Base-by-base conservation (phyloP, 2,329 filamentous ascomycete species). In the Metarhizium guizhouense region DNA sequence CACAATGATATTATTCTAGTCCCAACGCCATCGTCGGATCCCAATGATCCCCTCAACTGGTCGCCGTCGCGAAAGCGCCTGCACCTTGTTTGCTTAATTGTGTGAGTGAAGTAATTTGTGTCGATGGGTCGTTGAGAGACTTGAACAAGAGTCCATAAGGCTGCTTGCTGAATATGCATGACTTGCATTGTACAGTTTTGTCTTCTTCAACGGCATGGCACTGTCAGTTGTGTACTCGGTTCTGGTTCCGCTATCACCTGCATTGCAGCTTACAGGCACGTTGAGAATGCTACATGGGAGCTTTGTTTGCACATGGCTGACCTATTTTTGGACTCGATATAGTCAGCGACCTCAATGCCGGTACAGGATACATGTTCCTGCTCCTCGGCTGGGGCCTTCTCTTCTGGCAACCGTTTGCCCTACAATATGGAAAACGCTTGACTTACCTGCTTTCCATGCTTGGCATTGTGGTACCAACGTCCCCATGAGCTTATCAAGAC, bases 1-100 rank as follows among this genome's bases (percentile, higher is more conserved):
- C 61, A 64, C 8, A 63, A 62, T 36, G 71, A 78, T 51, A 76
- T 79, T 54, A 75, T 82, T 18, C 67, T 82, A 11, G 71, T 80
- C 8, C 79, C 79, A 1, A 70, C 71, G 0, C 79, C 79, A 1
- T 76, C 75, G 0, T 64, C 67, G 11, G 75, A 81, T 57, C 74
- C 77, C 4, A 75, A 79, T 47, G 79, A 82, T 57, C 79, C 79
- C 3, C 66, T 82, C 38, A 81, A 78, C 57, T 78, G 78, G 78
- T 70, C 60, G 2, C 61, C 59, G 47, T 58, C 61, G 2, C 61
- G 66, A 2, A 69, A 68, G 53, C 29, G 62, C 0, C 59, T 63
- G 13, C 60, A 64, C 5, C 49, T 68, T 18, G 48, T 64, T n/a
- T 70, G 67, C 25, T 60, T 65, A 6, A 64, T 65, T 38, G 47